Conservation (phyloP, 352 stramenopile genomes). For the Phytopythium oedochilum region DNA sequence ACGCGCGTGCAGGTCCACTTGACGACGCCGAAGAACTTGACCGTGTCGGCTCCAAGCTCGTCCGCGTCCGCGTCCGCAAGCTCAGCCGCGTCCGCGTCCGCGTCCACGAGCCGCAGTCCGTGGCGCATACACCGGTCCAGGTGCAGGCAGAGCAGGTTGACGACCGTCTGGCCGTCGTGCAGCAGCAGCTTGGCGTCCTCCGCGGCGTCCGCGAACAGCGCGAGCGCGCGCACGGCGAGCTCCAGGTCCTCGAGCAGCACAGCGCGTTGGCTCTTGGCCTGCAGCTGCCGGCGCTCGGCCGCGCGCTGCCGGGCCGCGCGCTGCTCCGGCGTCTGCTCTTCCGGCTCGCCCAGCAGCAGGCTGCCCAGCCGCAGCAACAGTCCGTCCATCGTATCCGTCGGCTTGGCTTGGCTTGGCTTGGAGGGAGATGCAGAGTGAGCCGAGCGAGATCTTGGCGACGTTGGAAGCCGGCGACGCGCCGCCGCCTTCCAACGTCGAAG, state of each 20-base stretch:
- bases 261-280: conserved; percentile 69
- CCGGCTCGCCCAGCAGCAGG: conserved; percentile 37
- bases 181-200: conserved; percentile 47
- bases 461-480: no score
- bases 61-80: neutral
- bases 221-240: conserved; percentile 51
- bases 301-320: conserved; percentile 34
- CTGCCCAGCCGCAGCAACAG: conserved; percentile 50
- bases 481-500: no score
- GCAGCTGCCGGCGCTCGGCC: conserved; percentile 45
- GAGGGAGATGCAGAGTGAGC: neutral
- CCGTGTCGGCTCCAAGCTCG: conserved; percentile 25
- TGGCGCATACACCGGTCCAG: conserved; percentile 69
- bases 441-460: conserved; percentile 1
- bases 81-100: conserved; percentile 2
- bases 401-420: no score
- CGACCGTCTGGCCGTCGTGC: conserved; percentile 61
- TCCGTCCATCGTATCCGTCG: conserved; percentile 32
- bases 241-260: conserved; percentile 83
- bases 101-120: conserved; percentile 58
- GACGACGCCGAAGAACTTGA: conserved; percentile 84
- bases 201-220: no score
- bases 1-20: conserved; percentile 85
- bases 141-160: conserved; percentile 68
- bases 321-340: conserved; percentile 56